phyloP scores from a whole-genome alignment of 306 rosid species.

The Gillenia trifoliata region DNA sequence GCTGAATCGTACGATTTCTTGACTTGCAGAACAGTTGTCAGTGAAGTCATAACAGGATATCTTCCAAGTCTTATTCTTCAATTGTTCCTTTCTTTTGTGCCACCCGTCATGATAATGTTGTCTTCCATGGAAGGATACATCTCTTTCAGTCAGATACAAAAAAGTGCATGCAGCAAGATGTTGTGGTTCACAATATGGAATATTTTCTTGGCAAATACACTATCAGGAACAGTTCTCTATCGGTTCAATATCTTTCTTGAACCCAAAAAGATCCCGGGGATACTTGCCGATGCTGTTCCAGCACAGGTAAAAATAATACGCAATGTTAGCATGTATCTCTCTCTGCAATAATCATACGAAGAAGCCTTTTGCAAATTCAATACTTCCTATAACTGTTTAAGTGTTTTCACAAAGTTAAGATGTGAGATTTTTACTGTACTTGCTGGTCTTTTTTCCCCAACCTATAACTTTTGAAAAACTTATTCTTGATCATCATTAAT shows the following conservation, averaged over 20 bases:
- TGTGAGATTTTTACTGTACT: background rate
- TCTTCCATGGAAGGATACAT: conserved; percentile 75
- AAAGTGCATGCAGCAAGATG: conserved; percentile 67
- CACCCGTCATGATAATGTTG: conserved; percentile 69
- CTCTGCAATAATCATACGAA: background rate
- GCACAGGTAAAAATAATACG: conserved; percentile 53
- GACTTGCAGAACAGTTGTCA: conserved; percentile 63
- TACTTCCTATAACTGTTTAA: background rate
- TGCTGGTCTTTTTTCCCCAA: background rate
- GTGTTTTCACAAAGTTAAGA: background rate
- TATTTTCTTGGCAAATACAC: conserved; percentile 79
- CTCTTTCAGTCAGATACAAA: conserved; percentile 62
- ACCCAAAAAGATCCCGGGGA: conserved; percentile 61
- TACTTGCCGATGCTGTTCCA: conserved; percentile 85
- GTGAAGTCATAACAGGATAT: conserved; percentile 78
- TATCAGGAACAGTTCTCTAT: conserved; percentile 76
- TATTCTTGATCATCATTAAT: background rate
- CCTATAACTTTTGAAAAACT: background rate
- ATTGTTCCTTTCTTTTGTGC: conserved; percentile 49
- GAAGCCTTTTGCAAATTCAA: background rate
- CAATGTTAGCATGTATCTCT: conserved; percentile 2
- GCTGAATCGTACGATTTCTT: conserved; percentile 10
- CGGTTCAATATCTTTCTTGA: conserved; percentile 58
- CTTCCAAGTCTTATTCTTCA: conserved; percentile 92
- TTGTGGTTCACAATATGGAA: conserved; percentile 83